These are phyloP conservation scores for Staphylotrichum tortipilum DNA, from an alignment of 495 filamentous ascomycete genomes.

Conservation along the genomic window DNA sequence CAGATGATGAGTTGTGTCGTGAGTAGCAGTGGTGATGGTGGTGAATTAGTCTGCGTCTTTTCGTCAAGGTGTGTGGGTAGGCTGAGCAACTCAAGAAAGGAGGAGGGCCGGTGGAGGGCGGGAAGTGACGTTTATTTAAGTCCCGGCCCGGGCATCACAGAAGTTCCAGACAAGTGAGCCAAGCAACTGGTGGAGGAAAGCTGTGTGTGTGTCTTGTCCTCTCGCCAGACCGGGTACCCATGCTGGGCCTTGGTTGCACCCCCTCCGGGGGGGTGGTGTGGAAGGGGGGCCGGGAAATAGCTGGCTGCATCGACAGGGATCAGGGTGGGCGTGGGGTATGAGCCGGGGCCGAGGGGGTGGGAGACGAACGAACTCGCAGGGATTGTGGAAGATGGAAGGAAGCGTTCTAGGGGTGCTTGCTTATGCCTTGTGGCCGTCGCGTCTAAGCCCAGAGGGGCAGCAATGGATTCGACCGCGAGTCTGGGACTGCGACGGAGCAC, in stretches of 20 bases:
- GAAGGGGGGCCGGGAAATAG: constrained; percentile 16
- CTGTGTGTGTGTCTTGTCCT: constrained; percentile 11
- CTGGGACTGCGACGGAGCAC: no score
- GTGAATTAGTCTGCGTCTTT: no score
- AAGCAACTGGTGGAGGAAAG: constrained; percentile 4
- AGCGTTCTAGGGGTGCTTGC: neutral
- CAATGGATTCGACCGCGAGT: no score
- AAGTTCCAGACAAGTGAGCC: constrained; percentile 1
- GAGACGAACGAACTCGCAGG: constrained; percentile 8
- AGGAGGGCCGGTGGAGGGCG: constrained; percentile 2
- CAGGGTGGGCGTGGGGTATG: neutral
- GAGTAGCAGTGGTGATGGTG: neutral
- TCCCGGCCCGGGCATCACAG: constrained; percentile 9
- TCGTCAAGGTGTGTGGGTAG: neutral
- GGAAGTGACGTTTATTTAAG: constrained; percentile 23
- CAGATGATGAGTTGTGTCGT: neutral
- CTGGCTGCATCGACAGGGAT: constrained; percentile 3
- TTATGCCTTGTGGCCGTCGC: neutral
- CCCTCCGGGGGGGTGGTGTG: neutral
- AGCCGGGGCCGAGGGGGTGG: constrained; percentile 9
- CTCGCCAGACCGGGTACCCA: constrained; percentile 19
- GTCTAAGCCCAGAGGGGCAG: neutral
- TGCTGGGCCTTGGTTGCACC: constrained; percentile 17
- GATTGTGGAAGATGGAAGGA: constrained; percentile 9
- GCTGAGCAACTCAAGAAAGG: constrained; percentile 3